A percentile compares a stretch with the other conserved stretches of the same genome.
Conservation (phyloP, 2,329 filamentous ascomycete species). For the Exophiala calicioides region DNA sequence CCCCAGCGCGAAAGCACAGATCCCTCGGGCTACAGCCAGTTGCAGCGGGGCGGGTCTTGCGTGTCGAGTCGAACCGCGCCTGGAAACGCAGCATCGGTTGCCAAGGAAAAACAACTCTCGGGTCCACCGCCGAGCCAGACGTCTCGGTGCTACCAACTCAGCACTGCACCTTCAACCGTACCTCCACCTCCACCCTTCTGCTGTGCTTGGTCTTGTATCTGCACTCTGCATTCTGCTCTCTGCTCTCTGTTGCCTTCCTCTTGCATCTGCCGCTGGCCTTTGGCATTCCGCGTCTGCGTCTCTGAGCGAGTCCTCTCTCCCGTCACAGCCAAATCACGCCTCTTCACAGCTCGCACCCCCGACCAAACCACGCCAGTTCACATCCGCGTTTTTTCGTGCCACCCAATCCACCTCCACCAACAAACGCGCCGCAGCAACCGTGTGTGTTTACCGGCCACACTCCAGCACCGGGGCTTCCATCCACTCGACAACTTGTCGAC, state of each 20-base stretch:
- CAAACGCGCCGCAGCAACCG: slow-evolving; percentile 17
- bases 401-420: slow-evolving; percentile 10
- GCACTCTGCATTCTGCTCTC: too few relatives aligned
- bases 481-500: not conserved
- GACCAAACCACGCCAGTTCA: too few relatives aligned
- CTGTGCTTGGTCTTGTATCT: too few relatives aligned
- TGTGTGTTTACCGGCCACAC: slow-evolving; percentile 2
- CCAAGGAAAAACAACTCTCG: slow-evolving; percentile 31
- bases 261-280: not conserved
- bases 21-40: not conserved
- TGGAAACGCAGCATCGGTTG: slow-evolving; percentile 15
- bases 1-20: too few relatives aligned
- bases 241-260: not conserved
- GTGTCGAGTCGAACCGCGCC: not conserved
- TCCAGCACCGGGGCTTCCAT: slow-evolving; percentile 1
- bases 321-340: not conserved
- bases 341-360: too few relatives aligned
- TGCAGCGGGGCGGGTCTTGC: not conserved
- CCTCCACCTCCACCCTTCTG: too few relatives aligned
- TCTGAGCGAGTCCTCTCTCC: slow-evolving; percentile 6
- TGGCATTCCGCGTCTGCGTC: too few relatives aligned
- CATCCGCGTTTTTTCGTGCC: slow-evolving; percentile 10
- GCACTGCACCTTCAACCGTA: too few relatives aligned
- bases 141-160: too few relatives aligned
- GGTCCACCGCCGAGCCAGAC: slow-evolving; percentile 15